Base-by-base conservation (phyloP, 148 eudicot genomes). In the Vaccinium corymbosum region DNA sequence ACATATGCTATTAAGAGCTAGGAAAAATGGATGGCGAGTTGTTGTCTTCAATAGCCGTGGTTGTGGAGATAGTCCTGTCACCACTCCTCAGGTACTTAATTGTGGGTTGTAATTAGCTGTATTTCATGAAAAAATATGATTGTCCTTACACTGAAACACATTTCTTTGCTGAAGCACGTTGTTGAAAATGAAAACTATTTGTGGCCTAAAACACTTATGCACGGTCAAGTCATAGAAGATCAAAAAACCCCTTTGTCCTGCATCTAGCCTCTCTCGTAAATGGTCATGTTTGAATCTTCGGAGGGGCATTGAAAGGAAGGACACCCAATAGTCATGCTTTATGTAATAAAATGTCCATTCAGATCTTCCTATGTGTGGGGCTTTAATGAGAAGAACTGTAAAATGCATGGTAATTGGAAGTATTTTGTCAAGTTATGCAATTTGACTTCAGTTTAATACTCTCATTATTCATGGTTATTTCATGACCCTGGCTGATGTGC, bases 31-130 rank as follows among this genome's bases (percentile, higher is more conserved):
- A 72, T 94, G 97, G 98, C 89, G 98, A 53, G 95, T 91, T 25
- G 92, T 97, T 12, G 93, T 97, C 75, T 97, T 97, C 78, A 94
- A 97, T 85, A 91, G 99, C 84, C 94, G 99, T 84, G 99, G 99
- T 29, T 97, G 99, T 87, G 97, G 89, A 76, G 57, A 88, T 77
- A 91, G 95, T 86, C 99, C 99, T 52, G 97, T 97, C 22, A 94
- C 92, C 82, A 90, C 95, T 70, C 91, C 99, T 82, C 93, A 94
- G 95, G 98, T 96, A 87, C 59, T 51, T 50, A 16, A 27, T 12
- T 3, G 29, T 78, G n/a, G 82, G 38, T 50, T 20, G 32, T 53
- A 32, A 35, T 79, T 80, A 9, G 52, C 71, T 38, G 11, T 80
- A 16, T 19, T 42, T 59, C 6, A 42, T 42, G 46, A 42, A 42